Evolutionary conservation across 2,329 filamentous ascomycete genomes (phyloP), one percentile per base, ranked within the genome.

Genomic region (Trichoderma sp.): DNA sequence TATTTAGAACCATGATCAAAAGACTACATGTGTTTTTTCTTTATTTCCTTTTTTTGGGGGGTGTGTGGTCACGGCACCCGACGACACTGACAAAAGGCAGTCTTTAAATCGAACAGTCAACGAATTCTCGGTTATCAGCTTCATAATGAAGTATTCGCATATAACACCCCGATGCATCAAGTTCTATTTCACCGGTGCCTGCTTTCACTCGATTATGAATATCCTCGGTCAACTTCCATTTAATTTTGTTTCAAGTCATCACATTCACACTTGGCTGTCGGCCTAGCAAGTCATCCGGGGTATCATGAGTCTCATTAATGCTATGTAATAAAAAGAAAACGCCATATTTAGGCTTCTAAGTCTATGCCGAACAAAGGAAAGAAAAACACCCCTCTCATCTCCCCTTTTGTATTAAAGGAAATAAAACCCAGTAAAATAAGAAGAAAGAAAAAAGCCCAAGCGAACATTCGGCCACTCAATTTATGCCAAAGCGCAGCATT

Each of bases 221-320:
- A 27, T 3, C 27, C 27, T 27, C 27, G 27, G 27, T 27, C 27
- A 27, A 27, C 27, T 27, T 27, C 27, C 27, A 27, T 27, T 27
- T 27, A 27, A 27, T 27, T 27, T 27, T 27, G 27, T 27, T 27
- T 27, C 27, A 27, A 27, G 27, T 27, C 27, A 27, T 27, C 64
- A 50, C 11, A 6, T 11, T 38, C 11, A 16, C 24, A 31, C 27
- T 16, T 50, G 9, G 5, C 3, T 16, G 4, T 3, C 27, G 11
- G 3, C 21, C 5, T 14, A 9, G 27, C 0, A 12, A n/a, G 45
- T 14, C 11, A 27, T 21, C 33, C 6, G 18, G 60, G 69, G 69
- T 73, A 73, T 73, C 60, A 73, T n/a, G n/a, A 38, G 14, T n/a
- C 31, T 27, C 59, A 64, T 38, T 56, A 53, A 29, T 65, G 64